phyloP scores from a whole-genome alignment of 495 filamentous ascomycete genomes.

The Letharia lupina region DNA sequence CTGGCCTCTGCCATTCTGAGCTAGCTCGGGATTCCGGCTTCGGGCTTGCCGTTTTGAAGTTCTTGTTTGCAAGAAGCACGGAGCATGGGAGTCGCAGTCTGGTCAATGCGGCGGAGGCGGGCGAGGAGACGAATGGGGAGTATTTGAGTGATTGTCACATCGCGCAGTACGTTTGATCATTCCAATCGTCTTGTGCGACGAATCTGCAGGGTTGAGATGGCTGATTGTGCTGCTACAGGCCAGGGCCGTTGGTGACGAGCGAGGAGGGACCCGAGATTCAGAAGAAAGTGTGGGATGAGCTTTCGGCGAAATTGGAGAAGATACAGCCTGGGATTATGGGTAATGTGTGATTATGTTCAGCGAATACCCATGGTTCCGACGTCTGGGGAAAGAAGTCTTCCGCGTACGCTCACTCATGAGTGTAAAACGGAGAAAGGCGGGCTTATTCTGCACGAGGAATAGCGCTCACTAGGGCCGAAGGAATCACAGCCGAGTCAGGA shows the following conservation, averaged over 20 bases:
- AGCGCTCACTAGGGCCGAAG: no score
- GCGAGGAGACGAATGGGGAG: conserved; percentile 31
- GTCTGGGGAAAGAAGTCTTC: background rate
- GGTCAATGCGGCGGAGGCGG: conserved; percentile 29
- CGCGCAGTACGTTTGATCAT: conserved; percentile 12
- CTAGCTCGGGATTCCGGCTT: conserved; percentile 32
- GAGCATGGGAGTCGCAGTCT: conserved; percentile 34
- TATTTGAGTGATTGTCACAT: conserved; percentile 24
- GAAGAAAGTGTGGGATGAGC: conserved; percentile 45
- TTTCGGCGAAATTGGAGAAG: conserved; percentile 41
- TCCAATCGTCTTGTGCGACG: background rate
- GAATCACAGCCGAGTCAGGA: no score
- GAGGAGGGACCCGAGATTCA: conserved; percentile 36
- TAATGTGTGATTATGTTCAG: conserved; percentile 15
- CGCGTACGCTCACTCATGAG: background rate
- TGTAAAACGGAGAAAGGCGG: background rate
- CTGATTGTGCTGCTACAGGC: background rate
- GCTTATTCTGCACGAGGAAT: background rate
- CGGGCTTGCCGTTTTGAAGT: conserved; percentile 13
- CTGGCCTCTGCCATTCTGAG: conserved; percentile 41
- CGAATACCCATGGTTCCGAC: background rate
- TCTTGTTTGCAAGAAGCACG: conserved; percentile 33
- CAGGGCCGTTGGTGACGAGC: conserved; percentile 33
- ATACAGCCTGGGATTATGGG: conserved; percentile 37
- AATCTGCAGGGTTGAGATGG: background rate